phyloP scores from a whole-genome alignment of 495 filamentous ascomycete species.

The Penicillium tannophilum region DNA sequence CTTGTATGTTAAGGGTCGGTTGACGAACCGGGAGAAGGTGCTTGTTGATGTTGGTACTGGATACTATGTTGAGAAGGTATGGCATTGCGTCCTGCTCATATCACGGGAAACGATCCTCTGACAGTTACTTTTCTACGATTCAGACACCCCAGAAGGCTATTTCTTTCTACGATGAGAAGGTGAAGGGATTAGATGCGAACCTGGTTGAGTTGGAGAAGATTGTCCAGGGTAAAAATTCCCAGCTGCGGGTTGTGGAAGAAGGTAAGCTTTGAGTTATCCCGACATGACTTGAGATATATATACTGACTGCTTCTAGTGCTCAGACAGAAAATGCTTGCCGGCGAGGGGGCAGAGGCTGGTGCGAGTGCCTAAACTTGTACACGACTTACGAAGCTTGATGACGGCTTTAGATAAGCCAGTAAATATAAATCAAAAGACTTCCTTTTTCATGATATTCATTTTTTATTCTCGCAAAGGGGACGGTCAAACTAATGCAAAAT shows the following conservation, averaged over 20 bases:
- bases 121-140: neutral
- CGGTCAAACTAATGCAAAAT: neutral
- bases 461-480: neutral
- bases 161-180: slow-evolving; percentile 83
- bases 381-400: slow-evolving; percentile 8
- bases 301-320: slow-evolving; percentile 39
- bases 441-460: neutral
- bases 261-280: slow-evolving; percentile 50
- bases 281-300: neutral
- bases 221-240: slow-evolving; percentile 79
- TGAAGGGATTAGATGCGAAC: slow-evolving; percentile 76
- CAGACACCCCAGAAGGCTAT: slow-evolving; percentile 71
- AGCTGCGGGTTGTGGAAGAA: slow-evolving; percentile 85
- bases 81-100: neutral
- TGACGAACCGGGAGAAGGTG: slow-evolving; percentile 77
- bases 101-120: too few species aligned
- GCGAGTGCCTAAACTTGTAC: slow-evolving; percentile 28
- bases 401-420: slow-evolving; percentile 6
- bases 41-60: slow-evolving; percentile 96
- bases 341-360: slow-evolving; percentile 37
- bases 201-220: slow-evolving; percentile 86
- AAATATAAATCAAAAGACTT: slow-evolving; percentile 10
- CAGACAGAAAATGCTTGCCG: slow-evolving; percentile 50
- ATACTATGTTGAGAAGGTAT: slow-evolving; percentile 93
- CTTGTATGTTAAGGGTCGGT: slow-evolving; percentile 84